phyloP scores from a whole-genome alignment of 768 basidiomycete genomes.

The Boletales sp. region DNA sequence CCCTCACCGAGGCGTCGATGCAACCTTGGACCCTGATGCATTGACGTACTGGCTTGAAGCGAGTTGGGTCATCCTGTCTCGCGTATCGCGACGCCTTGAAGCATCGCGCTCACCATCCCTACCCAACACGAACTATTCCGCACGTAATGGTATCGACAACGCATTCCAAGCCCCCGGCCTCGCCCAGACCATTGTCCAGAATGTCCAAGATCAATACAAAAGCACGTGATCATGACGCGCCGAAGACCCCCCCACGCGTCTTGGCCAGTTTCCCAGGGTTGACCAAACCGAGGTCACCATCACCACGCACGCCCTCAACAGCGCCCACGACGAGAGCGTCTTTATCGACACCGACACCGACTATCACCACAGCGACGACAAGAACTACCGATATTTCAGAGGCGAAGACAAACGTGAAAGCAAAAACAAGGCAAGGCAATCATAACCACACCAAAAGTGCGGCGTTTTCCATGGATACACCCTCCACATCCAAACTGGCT shows the following conservation, averaged over 20 bases:
- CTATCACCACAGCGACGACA: not conserved
- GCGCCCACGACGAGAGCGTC: conserved; percentile 3
- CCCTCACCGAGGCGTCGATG: too few species aligned
- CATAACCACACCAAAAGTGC: not conserved
- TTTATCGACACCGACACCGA: not conserved
- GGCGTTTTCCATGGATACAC: conserved; percentile 8
- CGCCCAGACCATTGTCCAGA: not conserved
- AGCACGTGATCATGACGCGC: conserved; percentile 31
- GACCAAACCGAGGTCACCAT: conserved; percentile 15
- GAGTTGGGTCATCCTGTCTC: too few species aligned
- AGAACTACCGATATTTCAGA: not conserved
- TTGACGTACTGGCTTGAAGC: too few species aligned
- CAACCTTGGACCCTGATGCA: too few species aligned
- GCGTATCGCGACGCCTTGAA: too few species aligned
- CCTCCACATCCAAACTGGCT: conserved; percentile 35
- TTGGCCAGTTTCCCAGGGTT: conserved; percentile 29
- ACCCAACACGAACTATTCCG: too few species aligned
- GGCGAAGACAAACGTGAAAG: not conserved
- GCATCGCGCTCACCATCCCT: too few species aligned
- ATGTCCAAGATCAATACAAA: not conserved
- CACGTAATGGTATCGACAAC: conserved; percentile 7
- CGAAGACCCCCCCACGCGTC: conserved; percentile 16
- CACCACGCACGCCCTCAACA: not conserved
- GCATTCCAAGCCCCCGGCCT: not conserved
- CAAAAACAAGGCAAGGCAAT: not conserved